These are phyloP conservation scores for Lodderomyces beijingensis DNA, from an alignment of 1,139 yeast species.

Conservation along the genomic window DNA sequence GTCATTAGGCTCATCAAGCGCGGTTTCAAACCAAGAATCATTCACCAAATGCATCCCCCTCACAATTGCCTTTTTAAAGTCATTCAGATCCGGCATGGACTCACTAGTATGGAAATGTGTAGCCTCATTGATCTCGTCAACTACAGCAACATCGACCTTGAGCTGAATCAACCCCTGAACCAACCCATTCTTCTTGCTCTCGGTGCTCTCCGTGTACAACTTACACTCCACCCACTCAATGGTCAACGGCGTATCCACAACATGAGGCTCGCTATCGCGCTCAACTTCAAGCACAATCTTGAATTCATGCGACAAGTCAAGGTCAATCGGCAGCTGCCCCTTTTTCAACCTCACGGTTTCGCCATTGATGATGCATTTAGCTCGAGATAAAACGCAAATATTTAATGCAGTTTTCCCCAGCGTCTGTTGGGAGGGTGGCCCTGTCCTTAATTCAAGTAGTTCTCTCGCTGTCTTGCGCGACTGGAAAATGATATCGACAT, in stretches of 20 bases:
- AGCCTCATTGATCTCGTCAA: constrained; percentile 17
- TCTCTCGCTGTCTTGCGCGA: constrained; percentile 25
- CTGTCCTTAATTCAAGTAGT: constrained; percentile 21
- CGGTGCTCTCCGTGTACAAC: constrained; percentile 9
- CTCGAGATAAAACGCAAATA: constrained; percentile 26
- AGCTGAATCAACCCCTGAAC: constrained; percentile 1
- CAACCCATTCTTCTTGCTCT: neutral
- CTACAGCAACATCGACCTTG: constrained; percentile 21
- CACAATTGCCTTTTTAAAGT: constrained; percentile 21
- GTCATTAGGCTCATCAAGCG: constrained; percentile 12
- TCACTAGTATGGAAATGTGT: constrained; percentile 20
- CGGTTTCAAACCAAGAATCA: constrained; percentile 20
- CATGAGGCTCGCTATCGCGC: constrained; percentile 1
- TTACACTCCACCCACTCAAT: constrained; percentile 25
- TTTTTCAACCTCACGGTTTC: constrained; percentile 18
- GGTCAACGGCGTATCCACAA: constrained; percentile 14
- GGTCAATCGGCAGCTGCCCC: constrained; percentile 14
- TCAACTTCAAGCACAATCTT: constrained; percentile 15
- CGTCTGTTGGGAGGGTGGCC: too few relatives aligned
- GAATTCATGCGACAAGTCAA: constrained; percentile 15
- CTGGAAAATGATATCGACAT: constrained; percentile 15
- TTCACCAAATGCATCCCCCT: constrained; percentile 26
- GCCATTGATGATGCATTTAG: constrained; percentile 29
- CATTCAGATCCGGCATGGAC: constrained; percentile 8
- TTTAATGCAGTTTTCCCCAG: constrained; percentile 20